A percentile compares a stretch with the other conserved stretches of the same genome.
phyloP scores from a whole-genome alignment of 2,329 filamentous ascomycete species.

The Verticillium longisporum region DNA sequence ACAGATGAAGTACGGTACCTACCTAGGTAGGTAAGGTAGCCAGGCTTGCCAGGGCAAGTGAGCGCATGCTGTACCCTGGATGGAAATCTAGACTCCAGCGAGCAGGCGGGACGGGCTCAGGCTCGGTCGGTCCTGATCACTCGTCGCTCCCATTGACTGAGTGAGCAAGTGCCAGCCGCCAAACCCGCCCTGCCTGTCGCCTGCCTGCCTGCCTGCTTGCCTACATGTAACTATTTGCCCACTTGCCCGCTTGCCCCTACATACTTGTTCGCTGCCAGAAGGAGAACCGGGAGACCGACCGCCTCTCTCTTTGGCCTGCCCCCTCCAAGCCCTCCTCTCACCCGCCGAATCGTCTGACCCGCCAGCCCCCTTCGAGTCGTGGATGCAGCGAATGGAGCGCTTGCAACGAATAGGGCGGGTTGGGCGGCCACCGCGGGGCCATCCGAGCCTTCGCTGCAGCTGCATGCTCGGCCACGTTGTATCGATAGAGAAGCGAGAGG shows the following conservation, averaged over 20 bases:
- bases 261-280: too few species aligned
- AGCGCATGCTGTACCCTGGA: neutral
- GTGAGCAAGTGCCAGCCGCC: neutral
- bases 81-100: constrained; percentile 1
- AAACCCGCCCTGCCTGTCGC: too few species aligned
- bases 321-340: too few species aligned
- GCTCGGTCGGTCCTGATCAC: too few species aligned
- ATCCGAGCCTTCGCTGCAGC: neutral
- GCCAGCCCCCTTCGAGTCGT: neutral
- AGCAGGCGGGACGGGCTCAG: too few species aligned
- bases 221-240: too few species aligned
- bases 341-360: neutral
- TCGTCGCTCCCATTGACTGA: neutral
- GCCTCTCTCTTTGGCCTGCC: too few species aligned
- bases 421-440: neutral
- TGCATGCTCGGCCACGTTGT: neutral
- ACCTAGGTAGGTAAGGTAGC: too few species aligned
- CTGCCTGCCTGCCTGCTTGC: too few species aligned
- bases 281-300: too few species aligned
- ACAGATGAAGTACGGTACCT: constrained; percentile 4
- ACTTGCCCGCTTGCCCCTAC: too few species aligned
- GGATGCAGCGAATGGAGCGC: neutral
- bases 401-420: neutral
- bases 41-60: too few species aligned
- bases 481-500: neutral